Conservation (phyloP, 2,329 filamentous ascomycete genomes). For the Exophiala sideris region DNA sequence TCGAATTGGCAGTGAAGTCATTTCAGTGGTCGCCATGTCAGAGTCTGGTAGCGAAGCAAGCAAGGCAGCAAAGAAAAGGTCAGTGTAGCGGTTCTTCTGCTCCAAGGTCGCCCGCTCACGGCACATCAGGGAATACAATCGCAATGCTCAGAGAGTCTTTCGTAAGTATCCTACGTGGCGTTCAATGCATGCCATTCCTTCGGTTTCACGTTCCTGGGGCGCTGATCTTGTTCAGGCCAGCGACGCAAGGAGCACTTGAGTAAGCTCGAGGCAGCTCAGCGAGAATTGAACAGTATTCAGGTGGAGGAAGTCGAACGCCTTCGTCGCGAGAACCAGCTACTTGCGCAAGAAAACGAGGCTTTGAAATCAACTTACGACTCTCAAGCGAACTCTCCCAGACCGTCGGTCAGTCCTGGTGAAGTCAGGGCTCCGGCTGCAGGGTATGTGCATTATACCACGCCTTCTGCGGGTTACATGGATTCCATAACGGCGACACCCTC, state of each 20-base stretch:
- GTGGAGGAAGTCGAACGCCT: slow-evolving; percentile 42
- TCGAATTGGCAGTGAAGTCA: slow-evolving; percentile 17
- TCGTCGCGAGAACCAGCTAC: slow-evolving; percentile 39
- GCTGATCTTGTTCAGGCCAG: slow-evolving; percentile 34
- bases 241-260: slow-evolving; percentile 45
- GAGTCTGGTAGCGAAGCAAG: slow-evolving; percentile 30
- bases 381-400: slow-evolving; percentile 30
- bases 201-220: neutral
- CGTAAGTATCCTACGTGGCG: slow-evolving; percentile 33
- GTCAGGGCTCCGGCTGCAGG: slow-evolving; percentile 27
- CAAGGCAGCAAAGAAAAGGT: slow-evolving; percentile 33
- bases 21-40: slow-evolving; percentile 28
- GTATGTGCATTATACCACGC: slow-evolving; percentile 22
- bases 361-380: slow-evolving; percentile 37
- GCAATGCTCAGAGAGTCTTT: slow-evolving; percentile 45
- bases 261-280: slow-evolving; percentile 43
- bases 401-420: slow-evolving; percentile 25
- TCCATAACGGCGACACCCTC: slow-evolving; percentile 9
- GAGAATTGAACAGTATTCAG: slow-evolving; percentile 39
- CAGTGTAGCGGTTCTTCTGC: neutral
- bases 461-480: slow-evolving; percentile 18
- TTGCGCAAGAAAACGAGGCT: slow-evolving; percentile 41
- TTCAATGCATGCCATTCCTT: slow-evolving; percentile 1
- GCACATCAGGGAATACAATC: slow-evolving; percentile 35
- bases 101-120: slow-evolving; percentile 9